Percentiles rank a stretch among this genome's conserved stretches.
These are phyloP conservation scores for Cryptococcus sp. DNA, from an alignment of 1,284 basidiomycete genomes.

Conservation along the genomic window DNA sequence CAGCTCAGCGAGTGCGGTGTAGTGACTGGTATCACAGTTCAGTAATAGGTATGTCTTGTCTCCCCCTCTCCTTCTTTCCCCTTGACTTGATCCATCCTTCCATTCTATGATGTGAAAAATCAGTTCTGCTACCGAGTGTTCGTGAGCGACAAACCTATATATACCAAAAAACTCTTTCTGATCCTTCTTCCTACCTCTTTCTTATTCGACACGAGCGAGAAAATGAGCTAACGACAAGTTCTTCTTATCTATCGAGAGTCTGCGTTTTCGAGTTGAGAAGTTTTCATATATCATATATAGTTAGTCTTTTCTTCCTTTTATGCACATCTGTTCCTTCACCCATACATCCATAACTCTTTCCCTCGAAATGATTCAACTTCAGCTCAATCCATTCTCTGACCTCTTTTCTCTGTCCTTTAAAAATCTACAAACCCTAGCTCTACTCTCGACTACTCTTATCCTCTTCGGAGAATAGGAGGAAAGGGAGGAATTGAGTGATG, in stretches of 20 bases:
- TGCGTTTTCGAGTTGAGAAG: too few relatives aligned
- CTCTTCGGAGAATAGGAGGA: constrained; percentile 8
- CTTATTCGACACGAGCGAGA: background rate
- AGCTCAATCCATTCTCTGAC: constrained; percentile 50
- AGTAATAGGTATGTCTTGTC: constrained; percentile 1
- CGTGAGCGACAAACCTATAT: constrained; percentile 44
- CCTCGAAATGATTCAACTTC: constrained; percentile 46
- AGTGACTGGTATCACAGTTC: constrained; percentile 2
- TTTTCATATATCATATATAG: too few relatives aligned
- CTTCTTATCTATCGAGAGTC: background rate
- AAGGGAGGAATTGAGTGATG: constrained; percentile 12
- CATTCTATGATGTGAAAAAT: constrained; percentile 14
- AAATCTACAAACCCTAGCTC: constrained; percentile 20
- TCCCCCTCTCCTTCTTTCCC: constrained; percentile 7
- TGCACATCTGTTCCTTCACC: background rate
- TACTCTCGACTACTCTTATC: constrained; percentile 3
- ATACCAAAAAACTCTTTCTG: constrained; percentile 43
- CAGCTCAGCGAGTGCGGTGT: too few relatives aligned
- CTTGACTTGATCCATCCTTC: constrained; percentile 33
- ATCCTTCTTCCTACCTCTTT: constrained; percentile 7
- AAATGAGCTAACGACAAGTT: constrained; percentile 6
- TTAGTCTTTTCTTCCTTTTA: background rate
- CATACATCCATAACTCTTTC: background rate
- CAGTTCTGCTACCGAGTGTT: constrained; percentile 49
- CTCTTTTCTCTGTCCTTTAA: constrained; percentile 17